A percentile compares a stretch with the other conserved stretches of the same genome.
Conservation (phyloP, 495 filamentous ascomycete genomes). For the Xylaria cubensis region DNA sequence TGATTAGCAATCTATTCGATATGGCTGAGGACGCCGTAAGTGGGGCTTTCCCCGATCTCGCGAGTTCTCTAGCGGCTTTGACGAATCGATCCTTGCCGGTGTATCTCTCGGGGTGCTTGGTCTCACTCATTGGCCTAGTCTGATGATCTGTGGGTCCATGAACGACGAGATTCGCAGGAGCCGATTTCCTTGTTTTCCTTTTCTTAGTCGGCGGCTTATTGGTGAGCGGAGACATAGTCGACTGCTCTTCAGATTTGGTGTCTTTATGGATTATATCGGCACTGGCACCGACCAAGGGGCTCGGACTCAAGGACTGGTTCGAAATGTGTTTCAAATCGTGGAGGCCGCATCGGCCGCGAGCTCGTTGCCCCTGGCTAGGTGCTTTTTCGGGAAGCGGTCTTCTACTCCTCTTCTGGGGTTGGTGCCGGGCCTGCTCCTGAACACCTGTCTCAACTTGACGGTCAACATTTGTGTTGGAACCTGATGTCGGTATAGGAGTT, state of each 20-base stretch:
- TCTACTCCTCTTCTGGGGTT: slow-evolving; percentile 31
- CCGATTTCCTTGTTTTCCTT: slow-evolving; percentile 42
- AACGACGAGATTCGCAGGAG: slow-evolving; percentile 29
- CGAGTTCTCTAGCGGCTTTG: slow-evolving; percentile 35
- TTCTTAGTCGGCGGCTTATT: slow-evolving; percentile 28
- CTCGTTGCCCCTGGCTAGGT: slow-evolving; percentile 26
- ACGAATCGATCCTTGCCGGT: slow-evolving; percentile 33
- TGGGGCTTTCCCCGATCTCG: slow-evolving; percentile 32
- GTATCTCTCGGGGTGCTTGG: slow-evolving; percentile 25
- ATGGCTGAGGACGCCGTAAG: slow-evolving; percentile 27
- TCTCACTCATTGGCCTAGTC: slow-evolving; percentile 23
- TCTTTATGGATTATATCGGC: background rate
- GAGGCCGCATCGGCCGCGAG: background rate
- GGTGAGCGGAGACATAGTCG: background rate
- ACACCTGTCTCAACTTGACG: background rate
- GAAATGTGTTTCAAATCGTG: background rate
- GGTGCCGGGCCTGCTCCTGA: slow-evolving; percentile 17
- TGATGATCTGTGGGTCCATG: background rate
- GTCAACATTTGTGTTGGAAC: background rate
- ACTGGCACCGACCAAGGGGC: slow-evolving; percentile 11
- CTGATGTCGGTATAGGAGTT: background rate
- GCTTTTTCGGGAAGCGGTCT: slow-evolving; percentile 12
- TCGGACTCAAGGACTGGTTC: slow-evolving; percentile 5
- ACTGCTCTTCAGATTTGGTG: background rate
- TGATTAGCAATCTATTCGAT: slow-evolving; percentile 15